Conservation (phyloP, 1,284 basidiomycete species). For the Cystobasidiaceae sp. region DNA sequence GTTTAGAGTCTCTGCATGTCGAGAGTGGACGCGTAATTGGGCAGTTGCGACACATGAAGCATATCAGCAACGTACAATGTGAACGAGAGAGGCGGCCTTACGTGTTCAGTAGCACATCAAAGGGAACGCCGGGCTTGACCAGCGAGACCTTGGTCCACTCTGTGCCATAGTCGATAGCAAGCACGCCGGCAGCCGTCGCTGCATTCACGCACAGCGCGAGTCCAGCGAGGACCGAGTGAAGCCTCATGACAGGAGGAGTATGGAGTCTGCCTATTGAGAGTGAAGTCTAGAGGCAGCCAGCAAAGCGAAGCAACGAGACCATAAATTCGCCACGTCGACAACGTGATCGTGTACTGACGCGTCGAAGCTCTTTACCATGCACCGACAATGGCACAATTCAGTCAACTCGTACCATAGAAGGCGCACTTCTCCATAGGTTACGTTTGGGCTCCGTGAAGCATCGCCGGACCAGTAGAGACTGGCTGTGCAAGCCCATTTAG, state of each 20-base stretch:
- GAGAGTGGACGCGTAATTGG: neutral
- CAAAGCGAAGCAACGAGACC: neutral
- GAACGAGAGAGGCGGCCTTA: too few species aligned
- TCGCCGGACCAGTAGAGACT: too few species aligned
- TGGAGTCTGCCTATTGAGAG: too few species aligned
- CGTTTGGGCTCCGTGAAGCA: too few species aligned
- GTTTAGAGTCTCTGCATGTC: slow-evolving; percentile 75
- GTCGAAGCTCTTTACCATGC: neutral
- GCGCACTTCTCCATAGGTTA: too few species aligned
- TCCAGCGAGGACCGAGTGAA: neutral
- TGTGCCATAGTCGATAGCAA: slow-evolving; percentile 92
- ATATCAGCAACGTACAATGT: neutral
- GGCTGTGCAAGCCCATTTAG: too few species aligned
- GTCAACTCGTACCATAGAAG: too few species aligned
- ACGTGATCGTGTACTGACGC: too few species aligned
- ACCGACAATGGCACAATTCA: neutral
- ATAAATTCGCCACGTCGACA: neutral
- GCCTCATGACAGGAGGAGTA: neutral
- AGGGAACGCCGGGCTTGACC: slow-evolving; percentile 91
- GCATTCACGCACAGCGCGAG: neutral
- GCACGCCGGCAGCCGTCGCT: slow-evolving; percentile 45
- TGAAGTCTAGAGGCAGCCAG: too few species aligned
- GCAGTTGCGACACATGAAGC: neutral
- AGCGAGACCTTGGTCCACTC: slow-evolving; percentile 94
- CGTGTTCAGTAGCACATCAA: slow-evolving; percentile 84